Conservation (phyloP, 495 filamentous ascomycete genomes). For the Massariosphaeria phaeospora region DNA sequence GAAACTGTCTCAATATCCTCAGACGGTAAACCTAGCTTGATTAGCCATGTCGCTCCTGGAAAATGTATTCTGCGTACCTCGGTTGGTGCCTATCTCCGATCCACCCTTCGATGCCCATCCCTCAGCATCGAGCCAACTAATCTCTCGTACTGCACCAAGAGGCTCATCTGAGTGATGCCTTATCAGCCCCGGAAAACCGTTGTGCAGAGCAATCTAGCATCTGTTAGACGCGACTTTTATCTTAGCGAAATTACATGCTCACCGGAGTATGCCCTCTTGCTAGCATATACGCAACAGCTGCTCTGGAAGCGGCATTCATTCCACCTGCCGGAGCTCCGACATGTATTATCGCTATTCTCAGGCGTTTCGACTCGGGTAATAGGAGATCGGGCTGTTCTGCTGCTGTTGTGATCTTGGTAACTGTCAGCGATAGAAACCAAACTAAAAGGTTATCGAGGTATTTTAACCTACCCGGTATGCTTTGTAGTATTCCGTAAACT, state of each 20-base stretch:
- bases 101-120: conserved; percentile 94
- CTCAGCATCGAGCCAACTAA: conserved; percentile 91
- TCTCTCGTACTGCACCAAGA: conserved; percentile 71
- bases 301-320: conserved; percentile 96
- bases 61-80: too few species aligned
- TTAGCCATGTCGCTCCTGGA: too few species aligned
- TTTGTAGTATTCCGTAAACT: conserved; percentile 89
- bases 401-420: conserved; percentile 81
- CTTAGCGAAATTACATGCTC: too few species aligned
- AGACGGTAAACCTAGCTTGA: conserved; percentile 73
- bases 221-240: too few species aligned
- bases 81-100: conserved; percentile 97
- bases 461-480: too few species aligned
- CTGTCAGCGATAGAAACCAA: too few species aligned
- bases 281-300: conserved; percentile 91
- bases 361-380: conserved; percentile 72
- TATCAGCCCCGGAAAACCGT: conserved; percentile 92
- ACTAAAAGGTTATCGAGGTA: too few species aligned
- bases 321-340: conserved; percentile 97
- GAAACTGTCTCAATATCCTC: conserved; percentile 82
- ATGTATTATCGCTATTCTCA: conserved; percentile 93
- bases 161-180: conserved; percentile 83
- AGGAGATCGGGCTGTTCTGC: conserved; percentile 57
- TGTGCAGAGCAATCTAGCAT: conserved; percentile 91
- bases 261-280: conserved; percentile 88